Conservation (phyloP, 192 early-diverging fungal species). For the Borealophlyctis nickersoniae region DNA sequence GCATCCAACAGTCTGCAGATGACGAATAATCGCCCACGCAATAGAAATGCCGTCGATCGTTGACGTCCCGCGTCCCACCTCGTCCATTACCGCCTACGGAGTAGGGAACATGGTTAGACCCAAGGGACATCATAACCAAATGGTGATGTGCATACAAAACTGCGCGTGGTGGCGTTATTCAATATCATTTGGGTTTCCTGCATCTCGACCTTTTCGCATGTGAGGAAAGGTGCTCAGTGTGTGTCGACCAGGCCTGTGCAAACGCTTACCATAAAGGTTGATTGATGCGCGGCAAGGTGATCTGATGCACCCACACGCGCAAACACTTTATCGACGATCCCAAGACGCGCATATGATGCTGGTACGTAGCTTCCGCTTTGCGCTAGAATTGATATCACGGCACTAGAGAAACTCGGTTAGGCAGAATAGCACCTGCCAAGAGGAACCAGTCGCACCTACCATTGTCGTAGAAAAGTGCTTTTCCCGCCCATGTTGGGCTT, state of each 20-base stretch:
- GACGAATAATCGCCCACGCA: conserved; percentile 60
- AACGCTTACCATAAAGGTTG: conserved; percentile 66
- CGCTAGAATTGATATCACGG: conserved; percentile 56
- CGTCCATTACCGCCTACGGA: conserved; percentile 74
- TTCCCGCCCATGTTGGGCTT: conserved; percentile 85
- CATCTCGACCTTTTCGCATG: conserved; percentile 55
- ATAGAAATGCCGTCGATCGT: conserved; percentile 70
- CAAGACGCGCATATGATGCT: conserved; percentile 56
- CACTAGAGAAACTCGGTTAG: conserved; percentile 12
- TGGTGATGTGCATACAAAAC: conserved; percentile 32
- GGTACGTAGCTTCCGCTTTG: conserved; percentile 78
- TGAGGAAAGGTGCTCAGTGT: neutral
- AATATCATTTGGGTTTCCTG: conserved; percentile 71
- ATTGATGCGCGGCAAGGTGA: conserved; percentile 61
- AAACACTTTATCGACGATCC: conserved; percentile 68
- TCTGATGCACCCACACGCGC: conserved; percentile 74
- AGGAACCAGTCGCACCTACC: conserved; percentile 36
- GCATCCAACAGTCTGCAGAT: conserved; percentile 49
- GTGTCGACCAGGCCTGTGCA: neutral
- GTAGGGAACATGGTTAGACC: too few species aligned
- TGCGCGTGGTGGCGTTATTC: conserved; percentile 51
- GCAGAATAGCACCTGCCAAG: conserved; percentile 18
- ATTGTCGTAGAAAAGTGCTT: conserved; percentile 65
- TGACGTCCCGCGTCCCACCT: conserved; percentile 77
- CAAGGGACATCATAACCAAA: too few species aligned